Evolutionary conservation across 805 yeast species (phyloP).

Genomic region (Saturnispora quitensis): DNA sequence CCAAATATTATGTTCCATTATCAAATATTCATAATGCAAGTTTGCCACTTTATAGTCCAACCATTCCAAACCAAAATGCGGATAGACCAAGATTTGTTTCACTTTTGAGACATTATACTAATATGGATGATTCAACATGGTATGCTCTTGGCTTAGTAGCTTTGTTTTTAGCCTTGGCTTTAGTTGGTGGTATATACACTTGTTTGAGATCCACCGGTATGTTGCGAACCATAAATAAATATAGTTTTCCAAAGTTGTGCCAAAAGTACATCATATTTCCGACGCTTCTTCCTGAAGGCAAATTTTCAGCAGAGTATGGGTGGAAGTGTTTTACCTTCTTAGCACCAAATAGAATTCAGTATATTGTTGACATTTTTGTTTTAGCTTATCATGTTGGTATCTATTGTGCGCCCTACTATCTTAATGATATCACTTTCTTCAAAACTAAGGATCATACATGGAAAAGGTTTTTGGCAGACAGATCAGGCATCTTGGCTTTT

Average conservation of each 20-base stretch:
- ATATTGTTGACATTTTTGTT: slow-evolving; percentile 21
- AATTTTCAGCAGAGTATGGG: slow-evolving; percentile 13
- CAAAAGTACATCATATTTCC: slow-evolving; percentile 32
- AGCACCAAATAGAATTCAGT: slow-evolving; percentile 28
- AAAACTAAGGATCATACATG: slow-evolving; percentile 27
- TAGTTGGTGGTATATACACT: slow-evolving; percentile 28
- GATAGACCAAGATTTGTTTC: not conserved
- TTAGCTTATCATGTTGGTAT: slow-evolving; percentile 20
- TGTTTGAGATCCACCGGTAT: slow-evolving; percentile 24
- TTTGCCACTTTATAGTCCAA: not conserved
- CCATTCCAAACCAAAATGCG: not conserved
- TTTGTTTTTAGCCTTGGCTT: slow-evolving; percentile 33
- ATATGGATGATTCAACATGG: slow-evolving; percentile 11
- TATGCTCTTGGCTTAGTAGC: slow-evolving; percentile 30
- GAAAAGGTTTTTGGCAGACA: slow-evolving; percentile 23
- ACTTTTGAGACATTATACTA: not conserved
- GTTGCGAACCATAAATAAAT: slow-evolving; percentile 20
- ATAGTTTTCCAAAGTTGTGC: slow-evolving; percentile 22
- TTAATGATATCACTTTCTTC: slow-evolving; percentile 16
- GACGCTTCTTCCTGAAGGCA: slow-evolving; percentile 25
- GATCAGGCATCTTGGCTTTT: slow-evolving; percentile 35
- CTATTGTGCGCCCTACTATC: slow-evolving; percentile 15
- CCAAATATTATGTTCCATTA: slow-evolving; percentile 11
- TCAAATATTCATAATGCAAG: not conserved
- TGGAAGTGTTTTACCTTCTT: slow-evolving; percentile 15